A percentile compares a stretch with the other conserved stretches of the same genome.
Evolutionary conservation across 345 rosid genomes (phyloP).

Genomic region (Murraya koenigii): DNA sequence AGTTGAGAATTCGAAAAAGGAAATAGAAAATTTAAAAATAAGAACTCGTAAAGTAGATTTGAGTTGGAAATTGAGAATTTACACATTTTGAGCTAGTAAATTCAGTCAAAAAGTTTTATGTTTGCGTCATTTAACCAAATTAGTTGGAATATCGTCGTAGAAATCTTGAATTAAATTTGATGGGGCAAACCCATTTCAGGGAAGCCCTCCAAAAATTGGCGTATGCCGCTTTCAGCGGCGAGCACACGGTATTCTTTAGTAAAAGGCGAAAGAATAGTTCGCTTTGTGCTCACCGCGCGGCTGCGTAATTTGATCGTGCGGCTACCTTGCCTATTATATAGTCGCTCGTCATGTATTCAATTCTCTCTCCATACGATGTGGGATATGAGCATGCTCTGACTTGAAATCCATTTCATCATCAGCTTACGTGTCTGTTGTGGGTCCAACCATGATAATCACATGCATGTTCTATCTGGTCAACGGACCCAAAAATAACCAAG

Average conservation of each 20-base stretch:
- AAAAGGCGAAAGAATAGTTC: conserved; percentile 64
- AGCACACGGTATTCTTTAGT: conserved; percentile 57
- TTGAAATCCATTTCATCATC: not conserved
- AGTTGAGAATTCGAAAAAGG: too few species aligned
- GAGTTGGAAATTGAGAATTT: too few species aligned
- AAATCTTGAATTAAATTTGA: not conserved
- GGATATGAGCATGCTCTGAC: not conserved
- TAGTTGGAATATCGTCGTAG: too few species aligned
- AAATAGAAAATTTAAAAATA: too few species aligned
- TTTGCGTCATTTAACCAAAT: too few species aligned
- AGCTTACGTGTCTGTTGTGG: not conserved
- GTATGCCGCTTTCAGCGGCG: conserved; percentile 25
- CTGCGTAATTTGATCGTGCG: not conserved
- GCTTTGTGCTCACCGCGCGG: conserved; percentile 29
- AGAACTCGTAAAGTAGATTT: too few species aligned
- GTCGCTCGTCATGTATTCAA: too few species aligned
- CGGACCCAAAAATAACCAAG: not conserved
- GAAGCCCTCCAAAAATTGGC: conserved; percentile 31
- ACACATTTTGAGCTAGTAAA: too few species aligned
- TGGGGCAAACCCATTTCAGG: not conserved
- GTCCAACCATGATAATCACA: not conserved
- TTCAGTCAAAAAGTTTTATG: too few species aligned
- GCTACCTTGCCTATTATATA: not conserved
- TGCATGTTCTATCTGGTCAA: not conserved
- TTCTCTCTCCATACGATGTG: not conserved